Conservation (phyloP, 2,329 filamentous ascomycete species). For the Dendrostoma leiphaemia region DNA sequence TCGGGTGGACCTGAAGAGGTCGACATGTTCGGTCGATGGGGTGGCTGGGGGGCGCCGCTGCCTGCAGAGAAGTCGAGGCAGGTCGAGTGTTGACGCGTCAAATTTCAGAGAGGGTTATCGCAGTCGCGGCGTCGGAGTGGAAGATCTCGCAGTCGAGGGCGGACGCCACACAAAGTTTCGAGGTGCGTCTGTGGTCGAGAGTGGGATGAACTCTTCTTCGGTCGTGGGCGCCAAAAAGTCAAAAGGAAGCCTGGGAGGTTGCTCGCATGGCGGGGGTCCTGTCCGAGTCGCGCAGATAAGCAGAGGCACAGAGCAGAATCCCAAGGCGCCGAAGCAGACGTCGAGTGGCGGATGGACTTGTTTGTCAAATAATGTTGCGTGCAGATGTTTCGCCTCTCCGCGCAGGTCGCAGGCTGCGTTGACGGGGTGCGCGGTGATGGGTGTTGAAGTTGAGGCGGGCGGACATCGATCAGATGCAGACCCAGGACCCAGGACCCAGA, state of each 20-base stretch:
- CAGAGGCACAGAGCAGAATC: not conserved
- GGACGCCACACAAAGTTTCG: not conserved
- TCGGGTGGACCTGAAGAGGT: conserved; percentile 65
- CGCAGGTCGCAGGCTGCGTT: not conserved
- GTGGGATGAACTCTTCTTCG: conserved; percentile 7
- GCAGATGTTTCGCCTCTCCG: not conserved
- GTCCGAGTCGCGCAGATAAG: conserved; percentile 5
- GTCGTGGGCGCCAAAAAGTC: conserved; percentile 7
- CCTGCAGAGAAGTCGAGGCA: not conserved
- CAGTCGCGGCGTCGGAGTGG: not conserved
- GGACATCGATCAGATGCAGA: too few species aligned
- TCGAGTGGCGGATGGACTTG: not conserved
- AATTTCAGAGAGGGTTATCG: not conserved
- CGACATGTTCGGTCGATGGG: conserved; percentile 45
- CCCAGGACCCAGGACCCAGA: too few species aligned
- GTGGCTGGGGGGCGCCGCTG: not conserved
- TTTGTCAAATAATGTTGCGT: not conserved
- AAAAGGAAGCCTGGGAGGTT: not conserved
- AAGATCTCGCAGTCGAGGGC: not conserved
- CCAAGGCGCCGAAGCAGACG: not conserved
- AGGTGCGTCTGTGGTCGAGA: conserved; percentile 3
- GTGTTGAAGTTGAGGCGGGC: conserved; percentile 6
- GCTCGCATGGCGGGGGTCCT: conserved; percentile 2
- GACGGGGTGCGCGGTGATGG: not conserved
- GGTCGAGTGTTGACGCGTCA: not conserved